Evolutionary conservation across 2,329 filamentous ascomycete genomes (phyloP).

Genomic region (Sporothrix brasiliensis): DNA sequence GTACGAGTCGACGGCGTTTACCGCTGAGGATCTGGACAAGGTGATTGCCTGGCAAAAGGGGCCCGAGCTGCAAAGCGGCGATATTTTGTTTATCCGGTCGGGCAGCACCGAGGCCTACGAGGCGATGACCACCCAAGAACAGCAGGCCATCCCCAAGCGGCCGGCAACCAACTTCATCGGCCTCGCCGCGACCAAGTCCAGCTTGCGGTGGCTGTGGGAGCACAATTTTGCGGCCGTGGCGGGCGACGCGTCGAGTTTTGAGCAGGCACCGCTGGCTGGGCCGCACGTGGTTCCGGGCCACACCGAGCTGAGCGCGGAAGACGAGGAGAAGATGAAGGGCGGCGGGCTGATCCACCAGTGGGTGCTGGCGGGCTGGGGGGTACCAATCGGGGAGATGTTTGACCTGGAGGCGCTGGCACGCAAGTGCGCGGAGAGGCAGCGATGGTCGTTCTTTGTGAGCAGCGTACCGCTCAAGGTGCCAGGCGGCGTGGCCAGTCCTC

Average conservation of each 20-base stretch:
- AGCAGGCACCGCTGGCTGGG: constrained; percentile 45
- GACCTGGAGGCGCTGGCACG: constrained; percentile 47
- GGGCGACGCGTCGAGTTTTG: constrained; percentile 49
- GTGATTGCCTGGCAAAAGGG: constrained; percentile 43
- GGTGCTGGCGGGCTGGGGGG: constrained; percentile 54
- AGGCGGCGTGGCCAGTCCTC: constrained; percentile 47
- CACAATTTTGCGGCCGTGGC: constrained; percentile 51
- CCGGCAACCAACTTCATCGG: constrained; percentile 43
- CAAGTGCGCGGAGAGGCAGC: constrained; percentile 42
- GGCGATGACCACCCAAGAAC: constrained; percentile 35
- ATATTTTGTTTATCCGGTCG: constrained; percentile 47
- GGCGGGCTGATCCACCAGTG: constrained; percentile 44
- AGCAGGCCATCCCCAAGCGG: constrained; percentile 42
- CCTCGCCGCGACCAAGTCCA: constrained; percentile 44
- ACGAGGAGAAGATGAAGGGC: constrained; percentile 38
- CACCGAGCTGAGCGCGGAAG: constrained; percentile 29
- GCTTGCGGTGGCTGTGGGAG: constrained; percentile 52
- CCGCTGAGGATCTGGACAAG: constrained; percentile 41
- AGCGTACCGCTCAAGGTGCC: constrained; percentile 45
- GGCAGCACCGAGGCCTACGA: constrained; percentile 44
- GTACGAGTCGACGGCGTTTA: constrained; percentile 36
- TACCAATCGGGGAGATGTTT: constrained; percentile 56
- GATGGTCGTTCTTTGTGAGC: constrained; percentile 49
- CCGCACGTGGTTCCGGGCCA: constrained; percentile 28
- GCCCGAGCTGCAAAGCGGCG: constrained; percentile 43